Conservation (phyloP, 192 early-diverging fungal species). For the Cetraspora pellucida region DNA sequence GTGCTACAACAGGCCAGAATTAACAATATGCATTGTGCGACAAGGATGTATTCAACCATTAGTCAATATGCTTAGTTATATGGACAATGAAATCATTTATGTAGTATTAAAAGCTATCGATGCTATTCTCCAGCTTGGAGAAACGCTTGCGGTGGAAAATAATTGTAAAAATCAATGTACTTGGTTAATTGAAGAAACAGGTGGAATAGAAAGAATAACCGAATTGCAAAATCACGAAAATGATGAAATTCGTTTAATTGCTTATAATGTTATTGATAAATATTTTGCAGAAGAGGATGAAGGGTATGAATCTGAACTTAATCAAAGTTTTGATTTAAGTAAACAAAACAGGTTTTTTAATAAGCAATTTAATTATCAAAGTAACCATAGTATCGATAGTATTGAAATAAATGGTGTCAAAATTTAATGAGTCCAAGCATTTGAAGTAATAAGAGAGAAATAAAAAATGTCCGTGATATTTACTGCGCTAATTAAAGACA, state of each 20-base stretch:
- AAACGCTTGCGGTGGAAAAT: constrained; percentile 37
- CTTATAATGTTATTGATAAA: constrained; percentile 52
- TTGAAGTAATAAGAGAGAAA: too few species aligned
- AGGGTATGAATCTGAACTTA: constrained; percentile 24
- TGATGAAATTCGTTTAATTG: constrained; percentile 50
- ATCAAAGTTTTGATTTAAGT: too few species aligned
- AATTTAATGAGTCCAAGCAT: too few species aligned
- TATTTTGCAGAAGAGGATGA: constrained; percentile 52
- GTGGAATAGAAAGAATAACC: constrained; percentile 51
- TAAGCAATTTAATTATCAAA: too few species aligned
- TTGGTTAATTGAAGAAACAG: constrained; percentile 52
- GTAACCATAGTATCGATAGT: too few species aligned
- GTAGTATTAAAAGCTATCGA: constrained; percentile 52
- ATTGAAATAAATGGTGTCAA: too few species aligned
- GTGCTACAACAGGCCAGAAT: constrained; percentile 42
- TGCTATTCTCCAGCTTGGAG: constrained; percentile 52
- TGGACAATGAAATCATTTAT: constrained; percentile 48
- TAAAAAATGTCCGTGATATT: too few species aligned
- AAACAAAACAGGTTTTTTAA: too few species aligned
- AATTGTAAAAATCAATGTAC: constrained; percentile 46
- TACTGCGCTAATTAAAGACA: too few species aligned
- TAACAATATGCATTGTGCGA: constrained; percentile 48
- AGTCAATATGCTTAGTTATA: constrained; percentile 48
- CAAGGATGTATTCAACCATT: constrained; percentile 53
- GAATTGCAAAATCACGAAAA: constrained; percentile 54